Evolutionary conservation across 1,284 basidiomycete genomes (phyloP), one percentile per base, ranked within the genome.

Genomic region (Ustanciosporium gigantosporum): DNA sequence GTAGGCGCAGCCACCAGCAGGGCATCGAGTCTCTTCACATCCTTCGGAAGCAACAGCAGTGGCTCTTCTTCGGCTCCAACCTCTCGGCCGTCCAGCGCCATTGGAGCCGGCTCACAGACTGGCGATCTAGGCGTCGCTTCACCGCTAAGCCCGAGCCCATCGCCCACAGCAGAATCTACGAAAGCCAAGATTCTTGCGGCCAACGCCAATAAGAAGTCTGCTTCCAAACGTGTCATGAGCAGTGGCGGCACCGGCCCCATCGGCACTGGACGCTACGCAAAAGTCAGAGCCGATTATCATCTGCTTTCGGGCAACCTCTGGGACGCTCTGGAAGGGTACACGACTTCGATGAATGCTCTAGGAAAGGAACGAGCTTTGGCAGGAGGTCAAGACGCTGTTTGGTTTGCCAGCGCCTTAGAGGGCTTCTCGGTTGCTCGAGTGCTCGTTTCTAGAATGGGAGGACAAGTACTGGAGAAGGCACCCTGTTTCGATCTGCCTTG

Each of bases 341-440:
- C 75, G 17, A 25, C 29, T 2, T 51, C 69, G 3, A 53, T 77
- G 11, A 56, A 32, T 16, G 43, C 36, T 2, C 20, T 72, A 2
- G 70, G 66, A 3, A 71, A 68, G 29, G 75, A 77, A 36, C 47
- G 70, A 8, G 74, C 74, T 14, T 36, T 77, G n/a, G 75, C 75
- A 2, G 75, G 75, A 13, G 75, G 75, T 13, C 70, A 71, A 37
- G 74, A 77, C 31, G 73, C 75, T 2, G 74, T 75, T 3, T 77
- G 75, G 75, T 76, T 73, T 35, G 75, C 75, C 0, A 60, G 61
- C 25, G 75, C 70, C 5, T 55, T 77, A 16, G 75, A 77, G 48
- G 75, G 75, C 31, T 76, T 73, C 48, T 66, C 70, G n/a, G 72
- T 76, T 3, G 46, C 74, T 2, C 43, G 73, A 5, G 58, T 64